phyloP scores from a whole-genome alignment of 495 filamentous ascomycete species.

The Talaromyces wortmannii region DNA sequence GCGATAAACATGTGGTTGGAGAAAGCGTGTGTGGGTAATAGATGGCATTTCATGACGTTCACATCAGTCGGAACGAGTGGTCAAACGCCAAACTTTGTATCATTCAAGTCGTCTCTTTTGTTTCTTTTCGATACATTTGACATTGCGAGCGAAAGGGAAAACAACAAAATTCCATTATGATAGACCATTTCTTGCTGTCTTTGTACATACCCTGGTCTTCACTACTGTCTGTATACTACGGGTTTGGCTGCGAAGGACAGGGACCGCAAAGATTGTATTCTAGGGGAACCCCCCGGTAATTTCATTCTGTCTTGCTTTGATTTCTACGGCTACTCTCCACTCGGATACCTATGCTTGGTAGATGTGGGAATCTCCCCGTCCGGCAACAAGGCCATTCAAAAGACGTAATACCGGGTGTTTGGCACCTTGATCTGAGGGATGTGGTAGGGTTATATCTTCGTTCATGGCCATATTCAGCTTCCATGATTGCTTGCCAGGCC shows the following conservation, averaged over 20 bases:
- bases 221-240: conserved; percentile 38
- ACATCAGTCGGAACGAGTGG: conserved; percentile 6
- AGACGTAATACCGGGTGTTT: neutral
- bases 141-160: conserved; percentile 42
- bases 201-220: conserved; percentile 46
- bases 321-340: neutral
- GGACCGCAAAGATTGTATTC: neutral
- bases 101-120: conserved; percentile 19
- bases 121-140: conserved; percentile 36
- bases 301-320: neutral
- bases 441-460: too few species aligned
- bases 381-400: neutral
- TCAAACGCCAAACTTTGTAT: conserved; percentile 36
- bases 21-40: conserved; percentile 2
- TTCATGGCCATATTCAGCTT: conserved; percentile 8
- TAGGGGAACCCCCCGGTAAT: neutral
- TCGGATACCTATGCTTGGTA: neutral
- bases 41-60: conserved; percentile 2
- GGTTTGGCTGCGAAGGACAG: conserved; percentile 37
- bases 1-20: conserved; percentile 7
- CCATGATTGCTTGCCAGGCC: conserved; percentile 12
- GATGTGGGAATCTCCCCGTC: neutral
- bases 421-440: neutral
- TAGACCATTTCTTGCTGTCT: conserved; percentile 39
- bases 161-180: conserved; percentile 28